These are phyloP conservation scores for Guadua angustifolia DNA, from an alignment of 176 grass and related monocot genomes.

Conservation along the genomic window DNA sequence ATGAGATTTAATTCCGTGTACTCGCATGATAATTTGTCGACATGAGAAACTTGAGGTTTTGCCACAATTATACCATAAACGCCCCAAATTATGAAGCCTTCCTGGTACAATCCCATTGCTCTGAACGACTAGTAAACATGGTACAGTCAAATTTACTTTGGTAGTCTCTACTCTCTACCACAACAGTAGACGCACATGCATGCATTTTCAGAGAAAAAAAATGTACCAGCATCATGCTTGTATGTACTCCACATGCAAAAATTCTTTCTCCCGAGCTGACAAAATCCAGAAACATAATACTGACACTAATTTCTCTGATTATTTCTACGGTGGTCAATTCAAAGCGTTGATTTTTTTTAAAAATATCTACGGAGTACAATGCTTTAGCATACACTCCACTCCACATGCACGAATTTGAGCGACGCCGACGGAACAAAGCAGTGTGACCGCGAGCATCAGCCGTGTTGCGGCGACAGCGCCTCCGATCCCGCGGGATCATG, in stretches of 20 bases:
- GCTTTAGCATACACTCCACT: neutral
- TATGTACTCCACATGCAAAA: neutral
- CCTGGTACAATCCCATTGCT: neutral
- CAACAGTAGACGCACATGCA: neutral
- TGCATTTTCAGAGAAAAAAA: neutral
- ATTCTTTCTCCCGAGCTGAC: neutral
- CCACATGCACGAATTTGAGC: neutral
- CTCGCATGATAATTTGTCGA: neutral
- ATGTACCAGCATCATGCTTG: neutral
- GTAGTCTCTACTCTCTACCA: neutral
- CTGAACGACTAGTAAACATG: neutral
- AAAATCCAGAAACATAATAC: neutral
- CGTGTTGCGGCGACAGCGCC: neutral
- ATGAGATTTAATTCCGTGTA: conserved; percentile 9
- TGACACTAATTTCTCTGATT: neutral
- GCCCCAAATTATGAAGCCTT: neutral
- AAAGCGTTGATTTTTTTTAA: neutral
- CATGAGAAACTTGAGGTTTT: neutral
- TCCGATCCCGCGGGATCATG: neutral
- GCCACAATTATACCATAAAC: neutral
- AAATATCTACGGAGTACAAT: neutral
- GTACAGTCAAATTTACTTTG: neutral
- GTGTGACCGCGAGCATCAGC: neutral
- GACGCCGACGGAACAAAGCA: neutral
- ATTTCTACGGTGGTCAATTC: neutral